Evolutionary conservation across 495 filamentous ascomycete genomes (phyloP), one percentile per base, ranked within the genome.

Genomic region (Bryoglossum gracile): DNA sequence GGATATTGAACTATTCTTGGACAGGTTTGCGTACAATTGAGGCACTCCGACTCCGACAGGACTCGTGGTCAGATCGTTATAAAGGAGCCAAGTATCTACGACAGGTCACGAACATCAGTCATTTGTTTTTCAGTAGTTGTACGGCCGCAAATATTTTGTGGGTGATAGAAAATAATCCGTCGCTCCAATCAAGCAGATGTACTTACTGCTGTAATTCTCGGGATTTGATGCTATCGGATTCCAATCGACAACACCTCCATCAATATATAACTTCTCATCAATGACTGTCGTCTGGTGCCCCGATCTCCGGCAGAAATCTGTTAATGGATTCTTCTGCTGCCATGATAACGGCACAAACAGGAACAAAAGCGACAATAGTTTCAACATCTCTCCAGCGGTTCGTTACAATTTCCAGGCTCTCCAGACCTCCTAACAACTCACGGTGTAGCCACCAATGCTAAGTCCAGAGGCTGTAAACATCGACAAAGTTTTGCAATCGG

Each of bases 241-340:
- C 55, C 68, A 71, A 43, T 73, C 68, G 11, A 78, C 43, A 10
- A 69, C 43, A 0, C 75, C 76, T n/a, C 75, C 75, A 54, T 80
- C 76, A 43, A 78, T 70, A 54, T 73, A 77, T 30, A 78, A 54
- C 43, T 62, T 67, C 28, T 63, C 50, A 50, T 76, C 75, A 18
- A 80, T 62, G 0, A 73, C 62, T 4, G 74, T 63, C 3, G 72
- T 70, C 54, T 75, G 71, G 44, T 75, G 73, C 17, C 69, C 69
- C 50, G 70, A 77, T 28, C 73, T 62, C 24, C 73, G 59, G 48
- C 73, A 77, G 32, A 76, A 77, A 48, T 73, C 64, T 22, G 63
- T 67, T 32, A 75, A 42, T 0, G 71, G 70, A 45, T 75, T 56
- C 44, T 63, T 59, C 35, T 53, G 53, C 22, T 51, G 55, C 26